phyloP scores from a whole-genome alignment of 2,329 filamentous ascomycete species.

The Apiospora hydei region DNA sequence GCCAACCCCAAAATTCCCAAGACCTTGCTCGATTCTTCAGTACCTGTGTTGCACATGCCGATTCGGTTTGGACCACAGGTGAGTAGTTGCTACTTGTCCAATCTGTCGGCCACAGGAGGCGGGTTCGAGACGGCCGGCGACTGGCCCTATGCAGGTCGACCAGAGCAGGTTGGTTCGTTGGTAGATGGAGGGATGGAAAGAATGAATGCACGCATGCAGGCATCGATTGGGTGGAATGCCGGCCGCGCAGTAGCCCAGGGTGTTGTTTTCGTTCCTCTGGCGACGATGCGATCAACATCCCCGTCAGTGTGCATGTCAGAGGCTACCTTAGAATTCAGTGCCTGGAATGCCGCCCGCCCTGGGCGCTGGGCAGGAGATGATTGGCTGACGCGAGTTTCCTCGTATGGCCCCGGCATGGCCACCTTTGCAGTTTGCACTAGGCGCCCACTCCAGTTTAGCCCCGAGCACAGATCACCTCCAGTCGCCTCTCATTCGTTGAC shows the following conservation, averaged over 20 bases:
- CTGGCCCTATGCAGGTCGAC: not conserved
- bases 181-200: not conserved
- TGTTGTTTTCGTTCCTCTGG: not conserved
- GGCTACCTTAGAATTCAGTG: not conserved
- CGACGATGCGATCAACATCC: not conserved
- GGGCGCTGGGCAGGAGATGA: not conserved
- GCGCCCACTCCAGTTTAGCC: not conserved
- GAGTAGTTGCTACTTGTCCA: not conserved
- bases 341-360: not conserved
- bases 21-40: not conserved
- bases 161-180: not conserved
- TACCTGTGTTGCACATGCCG: not conserved
- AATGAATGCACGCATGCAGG: not conserved
- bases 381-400: not conserved
- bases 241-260: not conserved
- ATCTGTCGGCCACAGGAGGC: not conserved
- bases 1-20: not conserved
- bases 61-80: not conserved
- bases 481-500: not conserved
- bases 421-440: not conserved
- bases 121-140: not conserved
- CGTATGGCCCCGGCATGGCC: not conserved
- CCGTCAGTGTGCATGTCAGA: not conserved
- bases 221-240: conserved; percentile 1
- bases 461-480: conserved; percentile 2